These are phyloP conservation scores for Camelina sativa DNA, from an alignment of 345 rosid species.

Conservation along the genomic window DNA sequence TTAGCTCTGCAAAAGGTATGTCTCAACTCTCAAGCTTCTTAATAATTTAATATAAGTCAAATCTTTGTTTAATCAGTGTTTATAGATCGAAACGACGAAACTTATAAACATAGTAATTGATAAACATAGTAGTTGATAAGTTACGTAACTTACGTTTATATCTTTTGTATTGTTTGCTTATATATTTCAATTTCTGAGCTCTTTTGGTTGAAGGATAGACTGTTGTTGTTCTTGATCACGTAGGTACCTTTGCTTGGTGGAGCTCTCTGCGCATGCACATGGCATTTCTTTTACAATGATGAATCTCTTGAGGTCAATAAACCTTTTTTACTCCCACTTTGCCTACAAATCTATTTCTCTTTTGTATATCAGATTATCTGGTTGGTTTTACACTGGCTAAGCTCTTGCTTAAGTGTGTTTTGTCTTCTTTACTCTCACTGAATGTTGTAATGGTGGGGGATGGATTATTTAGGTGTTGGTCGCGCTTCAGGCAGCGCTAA, in stretches of 20 bases:
- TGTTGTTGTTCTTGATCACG: conserved; percentile 39
- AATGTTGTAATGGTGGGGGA: neutral
- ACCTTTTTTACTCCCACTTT: conserved; percentile 5
- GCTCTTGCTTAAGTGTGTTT: neutral
- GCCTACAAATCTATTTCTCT: neutral
- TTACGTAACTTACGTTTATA: too few species aligned
- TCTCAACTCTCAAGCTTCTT: too few species aligned
- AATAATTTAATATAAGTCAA: too few species aligned
- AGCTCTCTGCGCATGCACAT: conserved; percentile 95
- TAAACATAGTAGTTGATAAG: too few species aligned
- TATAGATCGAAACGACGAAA: too few species aligned
- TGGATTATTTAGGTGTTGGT: conserved; percentile 61
- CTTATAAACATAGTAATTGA: too few species aligned
- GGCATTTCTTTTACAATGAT: conserved; percentile 96
- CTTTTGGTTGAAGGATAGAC: conserved; percentile 37
- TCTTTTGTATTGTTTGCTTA: too few species aligned
- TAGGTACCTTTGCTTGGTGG: conserved; percentile 94
- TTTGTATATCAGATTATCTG: conserved; percentile 9
- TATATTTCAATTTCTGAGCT: conserved; percentile 66
- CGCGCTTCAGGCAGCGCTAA: conserved; percentile 82
- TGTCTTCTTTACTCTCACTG: neutral
- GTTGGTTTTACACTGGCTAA: neutral
- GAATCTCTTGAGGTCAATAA: conserved; percentile 86
- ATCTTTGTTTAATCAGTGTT: too few species aligned
- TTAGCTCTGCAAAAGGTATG: too few species aligned